phyloP scores from a whole-genome alignment of 371 early-diverging fungal genomes.

The Syncephalis fuscata region DNA sequence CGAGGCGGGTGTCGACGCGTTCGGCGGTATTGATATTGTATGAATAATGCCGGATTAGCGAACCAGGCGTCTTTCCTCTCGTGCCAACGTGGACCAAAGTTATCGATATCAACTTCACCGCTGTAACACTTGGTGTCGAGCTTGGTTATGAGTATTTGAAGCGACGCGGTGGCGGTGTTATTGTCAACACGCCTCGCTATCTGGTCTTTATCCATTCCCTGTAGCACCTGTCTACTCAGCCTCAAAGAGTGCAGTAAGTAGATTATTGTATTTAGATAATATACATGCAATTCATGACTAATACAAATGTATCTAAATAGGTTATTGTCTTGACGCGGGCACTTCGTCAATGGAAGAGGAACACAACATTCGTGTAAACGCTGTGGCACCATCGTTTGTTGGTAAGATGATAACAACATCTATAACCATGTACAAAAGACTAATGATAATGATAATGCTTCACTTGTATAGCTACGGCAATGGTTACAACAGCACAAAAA shows the following conservation, averaged over 20 bases:
- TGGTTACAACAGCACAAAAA: too few species aligned
- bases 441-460: not conserved
- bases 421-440: conserved; percentile 12
- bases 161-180: conserved; percentile 33
- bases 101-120: conserved; percentile 14
- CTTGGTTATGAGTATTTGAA: conserved; percentile 43
- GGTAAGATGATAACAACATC: too few species aligned
- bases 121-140: conserved; percentile 28
- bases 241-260: conserved; percentile 52
- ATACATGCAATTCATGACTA: conserved; percentile 7
- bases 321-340: conserved; percentile 40
- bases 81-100: conserved; percentile 17
- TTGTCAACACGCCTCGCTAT: conserved; percentile 61
- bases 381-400: conserved; percentile 61
- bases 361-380: conserved; percentile 43
- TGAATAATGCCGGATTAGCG: conserved; percentile 49
- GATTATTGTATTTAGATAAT: conserved; percentile 1
- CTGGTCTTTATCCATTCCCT: conserved; percentile 49
- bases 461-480: too few species aligned
- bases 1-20: conserved; percentile 16
- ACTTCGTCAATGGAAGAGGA: conserved; percentile 22
- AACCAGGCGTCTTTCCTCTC: conserved; percentile 14
- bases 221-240: conserved; percentile 59
- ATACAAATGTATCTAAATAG: conserved; percentile 3
- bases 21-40: conserved; percentile 35